These are phyloP conservation scores for Fusarium secorum DNA, from an alignment of 2,329 filamentous ascomycete genomes.

Conservation along the genomic window DNA sequence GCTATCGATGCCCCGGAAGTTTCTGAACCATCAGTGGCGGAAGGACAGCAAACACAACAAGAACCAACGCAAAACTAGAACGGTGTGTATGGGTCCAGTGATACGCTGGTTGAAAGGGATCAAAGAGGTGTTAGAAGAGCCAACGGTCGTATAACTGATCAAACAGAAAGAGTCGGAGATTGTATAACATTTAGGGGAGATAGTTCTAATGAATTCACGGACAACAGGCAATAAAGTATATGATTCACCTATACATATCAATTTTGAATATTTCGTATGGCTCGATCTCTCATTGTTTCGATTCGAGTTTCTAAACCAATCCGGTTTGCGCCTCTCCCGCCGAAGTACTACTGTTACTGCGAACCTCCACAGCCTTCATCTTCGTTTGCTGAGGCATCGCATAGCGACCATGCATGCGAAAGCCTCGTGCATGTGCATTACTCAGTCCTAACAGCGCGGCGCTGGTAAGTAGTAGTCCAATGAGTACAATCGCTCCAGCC, in stretches of 20 bases:
- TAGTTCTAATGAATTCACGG: slow-evolving; percentile 27
- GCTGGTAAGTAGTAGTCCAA: slow-evolving; percentile 60
- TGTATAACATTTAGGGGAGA: slow-evolving; percentile 23
- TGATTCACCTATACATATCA: neutral
- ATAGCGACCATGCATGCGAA: slow-evolving; percentile 61
- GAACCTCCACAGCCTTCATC: neutral
- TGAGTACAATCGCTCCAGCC: slow-evolving; percentile 59
- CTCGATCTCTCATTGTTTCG: neutral
- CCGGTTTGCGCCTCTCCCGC: neutral
- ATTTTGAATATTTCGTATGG: neutral
- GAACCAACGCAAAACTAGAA: slow-evolving; percentile 1
- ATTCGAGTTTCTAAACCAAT: neutral
- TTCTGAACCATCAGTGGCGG: neutral
- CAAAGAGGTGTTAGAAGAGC: neutral
- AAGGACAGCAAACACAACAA: slow-evolving; percentile 18
- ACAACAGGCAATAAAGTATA: slow-evolving; percentile 9
- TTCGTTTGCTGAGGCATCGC: slow-evolving; percentile 42
- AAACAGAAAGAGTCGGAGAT: slow-evolving; percentile 19
- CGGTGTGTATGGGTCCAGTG: neutral
- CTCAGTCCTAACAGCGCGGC: slow-evolving; percentile 62
- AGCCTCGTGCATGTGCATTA: slow-evolving; percentile 57
- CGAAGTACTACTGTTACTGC: neutral
- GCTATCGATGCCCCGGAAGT: neutral
- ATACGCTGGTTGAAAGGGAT: too few relatives aligned
- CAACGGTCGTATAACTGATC: neutral